Evolutionary conservation across 345 rosid genomes (phyloP), one percentile per base, ranked within the genome.

Genomic region (Salix exigua): DNA sequence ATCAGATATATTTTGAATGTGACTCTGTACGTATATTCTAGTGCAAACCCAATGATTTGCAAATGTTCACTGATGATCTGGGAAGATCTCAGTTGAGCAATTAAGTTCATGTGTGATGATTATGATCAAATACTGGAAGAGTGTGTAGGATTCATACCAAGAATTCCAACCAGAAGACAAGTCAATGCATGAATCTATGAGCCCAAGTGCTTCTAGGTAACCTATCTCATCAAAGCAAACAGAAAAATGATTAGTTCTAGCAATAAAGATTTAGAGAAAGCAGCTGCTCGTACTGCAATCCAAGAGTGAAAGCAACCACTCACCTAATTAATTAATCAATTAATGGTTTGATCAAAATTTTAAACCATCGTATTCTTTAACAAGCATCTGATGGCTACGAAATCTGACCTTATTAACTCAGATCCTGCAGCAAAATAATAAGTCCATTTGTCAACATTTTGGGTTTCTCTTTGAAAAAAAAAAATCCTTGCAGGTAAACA

Each of bases 201-300:
- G 53, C 42, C 44, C 51, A 65, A 53, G 76, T 72, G 73, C 62
- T 78, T 72, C 60, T 78, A 55, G 72, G 72, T 78, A 55, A 63
- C 23, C 42, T 30, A 72, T 78, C 76, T 30, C 72, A 42, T 78
- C 81, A 78, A 53, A 51, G 68, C 67, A 53, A 78, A 51, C 33
- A 11, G 17, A 73, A 68, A 63, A 33, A 77, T 63, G 33, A 70
- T 77, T 37, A 44, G 18, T 16, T 60, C 48, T n/a, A 70, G 23
- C 63, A 4, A 23, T 58, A 58, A 58, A 58, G 28, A 58, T 55
- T 55, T 19, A 6, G 58, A 51, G 58, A 51, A 51, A 51, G 58
- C 23, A 51, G n/a, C n/a, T 51, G 18, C 58, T 51, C 9, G 19
- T 51, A 51, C 58, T 18, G 58, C 19, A 51, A 18, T 51, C 19